phyloP scores from a whole-genome alignment of 805 yeast genomes.

The Dipodascopsis tothii region DNA sequence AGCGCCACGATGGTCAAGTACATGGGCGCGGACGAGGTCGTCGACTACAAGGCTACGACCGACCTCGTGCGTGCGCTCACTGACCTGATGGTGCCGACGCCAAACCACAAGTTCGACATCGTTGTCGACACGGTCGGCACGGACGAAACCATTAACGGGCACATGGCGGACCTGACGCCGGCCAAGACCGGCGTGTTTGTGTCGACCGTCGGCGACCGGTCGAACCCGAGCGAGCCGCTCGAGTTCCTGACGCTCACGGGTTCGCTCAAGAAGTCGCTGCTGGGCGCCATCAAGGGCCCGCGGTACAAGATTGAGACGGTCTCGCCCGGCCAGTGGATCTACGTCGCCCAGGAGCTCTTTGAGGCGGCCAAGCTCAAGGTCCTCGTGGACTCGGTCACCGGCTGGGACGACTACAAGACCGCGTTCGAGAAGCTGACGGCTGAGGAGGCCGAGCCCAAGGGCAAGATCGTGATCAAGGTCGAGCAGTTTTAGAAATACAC shows the following conservation, averaged over 20 bases:
- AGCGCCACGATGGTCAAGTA: constrained; percentile 40
- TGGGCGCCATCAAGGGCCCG: constrained; percentile 29
- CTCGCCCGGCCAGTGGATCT: constrained; percentile 33
- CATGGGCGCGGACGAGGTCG: constrained; percentile 51
- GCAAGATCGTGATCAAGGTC: constrained; percentile 52
- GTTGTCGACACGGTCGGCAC: constrained; percentile 64
- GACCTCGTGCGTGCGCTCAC: constrained; percentile 34
- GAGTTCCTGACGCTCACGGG: constrained; percentile 5
- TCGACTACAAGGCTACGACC: constrained; percentile 50
- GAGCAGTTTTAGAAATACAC: constrained; percentile 14
- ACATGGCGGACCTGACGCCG: constrained; percentile 40
- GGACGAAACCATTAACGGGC: constrained; percentile 39
- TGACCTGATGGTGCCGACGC: constrained; percentile 26
- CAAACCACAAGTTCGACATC: constrained; percentile 44
- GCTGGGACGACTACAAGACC: constrained; percentile 41
- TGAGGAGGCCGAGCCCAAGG: constrained; percentile 50
- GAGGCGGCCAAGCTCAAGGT: constrained; percentile 40
- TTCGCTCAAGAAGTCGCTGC: constrained; percentile 23
- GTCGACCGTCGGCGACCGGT: constrained; percentile 52
- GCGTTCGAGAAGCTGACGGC: constrained; percentile 46
- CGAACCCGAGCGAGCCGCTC: constrained; percentile 32
- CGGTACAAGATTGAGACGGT: constrained; percentile 25
- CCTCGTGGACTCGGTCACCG: constrained; percentile 47
- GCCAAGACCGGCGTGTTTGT: constrained; percentile 43
- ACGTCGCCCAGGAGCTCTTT: constrained; percentile 40